Evolutionary conservation across 1,284 basidiomycete species (phyloP).

Genomic region (Irpex rosettiformis): DNA sequence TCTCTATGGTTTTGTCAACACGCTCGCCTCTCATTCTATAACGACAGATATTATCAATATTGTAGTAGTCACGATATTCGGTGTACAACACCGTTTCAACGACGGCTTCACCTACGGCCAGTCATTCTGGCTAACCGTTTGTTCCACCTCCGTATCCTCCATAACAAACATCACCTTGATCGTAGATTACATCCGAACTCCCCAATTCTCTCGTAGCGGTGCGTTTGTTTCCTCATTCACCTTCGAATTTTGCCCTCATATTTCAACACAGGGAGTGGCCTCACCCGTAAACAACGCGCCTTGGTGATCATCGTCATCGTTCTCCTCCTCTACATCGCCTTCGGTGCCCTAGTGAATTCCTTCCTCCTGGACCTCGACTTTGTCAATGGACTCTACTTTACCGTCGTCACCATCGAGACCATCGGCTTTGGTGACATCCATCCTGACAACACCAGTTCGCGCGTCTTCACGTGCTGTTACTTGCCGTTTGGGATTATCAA

Average conservation of each 20-base stretch:
- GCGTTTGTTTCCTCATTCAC: slow-evolving; percentile 18
- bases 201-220: slow-evolving; percentile 70
- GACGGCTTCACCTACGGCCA: slow-evolving; percentile 72
- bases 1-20: not conserved
- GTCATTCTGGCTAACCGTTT: slow-evolving; percentile 80
- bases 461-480: slow-evolving; percentile 58
- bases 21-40: slow-evolving; percentile 22
- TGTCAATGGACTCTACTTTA: slow-evolving; percentile 70
- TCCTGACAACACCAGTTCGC: slow-evolving; percentile 44
- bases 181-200: slow-evolving; percentile 55
- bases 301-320: slow-evolving; percentile 77
- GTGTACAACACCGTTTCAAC: slow-evolving; percentile 57
- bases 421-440: slow-evolving; percentile 81
- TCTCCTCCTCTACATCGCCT: slow-evolving; percentile 68
- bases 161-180: slow-evolving; percentile 71
- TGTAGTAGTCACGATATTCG: slow-evolving; percentile 59
- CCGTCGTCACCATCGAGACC: slow-evolving; percentile 67
- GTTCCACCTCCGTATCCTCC: slow-evolving; percentile 67
- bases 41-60: slow-evolving; percentile 65
- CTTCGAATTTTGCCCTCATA: not conserved
- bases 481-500: slow-evolving; percentile 58
- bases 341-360: slow-evolving; percentile 61
- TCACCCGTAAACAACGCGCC: slow-evolving; percentile 78
- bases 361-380: slow-evolving; percentile 59
- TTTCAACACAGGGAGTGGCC: slow-evolving; percentile 56